phyloP scores from a whole-genome alignment of 2,329 filamentous ascomycete species.

The Cercospora sp. region DNA sequence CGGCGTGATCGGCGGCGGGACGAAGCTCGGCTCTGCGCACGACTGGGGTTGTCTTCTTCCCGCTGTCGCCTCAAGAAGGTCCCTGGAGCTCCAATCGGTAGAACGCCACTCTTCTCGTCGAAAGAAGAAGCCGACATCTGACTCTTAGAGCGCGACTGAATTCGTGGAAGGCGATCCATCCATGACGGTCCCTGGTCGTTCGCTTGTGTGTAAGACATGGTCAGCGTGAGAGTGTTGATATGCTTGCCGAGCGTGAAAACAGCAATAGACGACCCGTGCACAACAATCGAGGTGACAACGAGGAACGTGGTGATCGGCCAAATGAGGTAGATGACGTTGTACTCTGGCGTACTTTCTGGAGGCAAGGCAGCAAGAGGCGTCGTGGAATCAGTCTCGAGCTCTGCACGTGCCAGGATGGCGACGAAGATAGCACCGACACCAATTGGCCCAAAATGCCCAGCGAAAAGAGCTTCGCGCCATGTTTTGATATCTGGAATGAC shows the following conservation, averaged over 20 bases:
- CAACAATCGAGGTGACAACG: conserved; percentile 89
- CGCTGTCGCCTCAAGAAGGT: conserved; percentile 78
- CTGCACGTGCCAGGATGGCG: conserved; percentile 87
- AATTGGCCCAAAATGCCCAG: conserved; percentile 95
- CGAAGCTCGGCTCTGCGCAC: conserved; percentile 61
- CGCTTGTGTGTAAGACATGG: conserved; percentile 91
- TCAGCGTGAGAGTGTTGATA: conserved; percentile 93
- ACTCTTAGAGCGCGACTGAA: conserved; percentile 79
- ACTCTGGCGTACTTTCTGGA: conserved; percentile 61
- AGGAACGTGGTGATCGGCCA: conserved; percentile 96
- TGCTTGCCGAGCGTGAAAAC: conserved; percentile 97
- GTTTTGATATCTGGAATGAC: conserved; percentile 96
- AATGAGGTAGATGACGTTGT: conserved; percentile 76
- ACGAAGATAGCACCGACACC: conserved; percentile 96
- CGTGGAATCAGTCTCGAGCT: conserved; percentile 72
- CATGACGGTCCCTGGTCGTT: conserved; percentile 86
- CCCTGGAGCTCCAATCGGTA: conserved; percentile 70
- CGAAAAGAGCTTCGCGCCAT: conserved; percentile 95
- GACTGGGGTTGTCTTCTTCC: conserved; percentile 69
- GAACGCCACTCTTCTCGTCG: conserved; percentile 57
- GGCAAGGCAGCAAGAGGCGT: conserved; percentile 64
- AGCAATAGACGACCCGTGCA: conserved; percentile 96
- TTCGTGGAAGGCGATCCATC: conserved; percentile 88
- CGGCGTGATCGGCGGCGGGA: conserved; percentile 65
- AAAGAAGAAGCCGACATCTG: conserved; percentile 68